Percentiles rank a stretch among this genome's conserved stretches.
Conservation (phyloP, 2,329 filamentous ascomycete species). For the Zalaria obscura region DNA sequence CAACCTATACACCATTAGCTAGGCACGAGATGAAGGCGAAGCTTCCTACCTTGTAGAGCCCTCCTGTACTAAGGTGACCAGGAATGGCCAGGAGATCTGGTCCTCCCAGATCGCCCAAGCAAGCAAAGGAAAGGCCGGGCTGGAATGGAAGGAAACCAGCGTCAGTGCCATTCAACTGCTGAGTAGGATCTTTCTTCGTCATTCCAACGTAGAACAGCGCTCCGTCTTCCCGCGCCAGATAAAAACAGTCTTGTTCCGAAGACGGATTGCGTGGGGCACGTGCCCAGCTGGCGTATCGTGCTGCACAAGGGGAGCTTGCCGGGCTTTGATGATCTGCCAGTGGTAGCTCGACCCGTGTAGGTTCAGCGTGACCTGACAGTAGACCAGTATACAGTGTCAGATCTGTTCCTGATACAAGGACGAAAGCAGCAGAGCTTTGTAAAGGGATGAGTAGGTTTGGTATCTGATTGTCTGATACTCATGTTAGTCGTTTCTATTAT, state of each 20-base stretch:
- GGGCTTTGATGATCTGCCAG: constrained; percentile 28
- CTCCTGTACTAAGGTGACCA: constrained; percentile 62
- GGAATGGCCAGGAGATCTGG: constrained; percentile 70
- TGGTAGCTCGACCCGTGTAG: constrained; percentile 18
- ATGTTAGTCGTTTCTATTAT: not conserved
- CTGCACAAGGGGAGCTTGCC: not conserved
- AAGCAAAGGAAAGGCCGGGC: constrained; percentile 71
- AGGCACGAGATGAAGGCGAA: constrained; percentile 2
- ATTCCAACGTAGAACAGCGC: constrained; percentile 60
- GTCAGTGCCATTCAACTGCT: constrained; percentile 32
- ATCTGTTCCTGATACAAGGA: constrained; percentile 4
- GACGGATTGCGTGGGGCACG: constrained; percentile 54
- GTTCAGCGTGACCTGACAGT: not conserved
- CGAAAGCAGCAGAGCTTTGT: constrained; percentile 4
- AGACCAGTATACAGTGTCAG: constrained; percentile 4
- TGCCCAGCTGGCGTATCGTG: constrained; percentile 67
- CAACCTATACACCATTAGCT: too few relatives aligned
- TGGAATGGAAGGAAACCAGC: constrained; percentile 57
- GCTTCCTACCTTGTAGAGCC: constrained; percentile 2
- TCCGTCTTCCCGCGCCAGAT: constrained; percentile 80
- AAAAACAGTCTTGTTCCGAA: constrained; percentile 64
- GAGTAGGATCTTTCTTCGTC: constrained; percentile 37
- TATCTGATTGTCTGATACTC: not conserved
- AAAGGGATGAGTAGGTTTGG: constrained; percentile 8
- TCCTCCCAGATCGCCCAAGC: constrained; percentile 42